Percentiles rank a stretch among this genome's conserved stretches.
phyloP scores from a whole-genome alignment of 768 basidiomycete species.

The Pulveroboletus sp. region DNA sequence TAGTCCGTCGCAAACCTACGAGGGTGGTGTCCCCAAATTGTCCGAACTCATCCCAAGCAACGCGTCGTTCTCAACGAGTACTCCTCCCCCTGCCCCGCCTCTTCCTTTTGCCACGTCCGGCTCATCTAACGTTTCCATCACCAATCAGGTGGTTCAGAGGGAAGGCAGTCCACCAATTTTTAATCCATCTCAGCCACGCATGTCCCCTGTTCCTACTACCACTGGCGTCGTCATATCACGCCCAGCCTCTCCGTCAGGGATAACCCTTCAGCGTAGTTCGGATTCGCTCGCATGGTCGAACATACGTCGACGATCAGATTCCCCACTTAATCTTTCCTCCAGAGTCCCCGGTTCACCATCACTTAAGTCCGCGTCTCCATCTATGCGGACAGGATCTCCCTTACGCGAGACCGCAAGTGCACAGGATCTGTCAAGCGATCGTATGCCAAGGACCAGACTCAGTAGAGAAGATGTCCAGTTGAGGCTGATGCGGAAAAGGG shows the following conservation, averaged over 20 bases:
- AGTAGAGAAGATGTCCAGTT: constrained; percentile 51
- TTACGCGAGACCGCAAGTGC: constrained; percentile 19
- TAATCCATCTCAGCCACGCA: constrained; percentile 3
- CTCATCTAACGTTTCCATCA: constrained; percentile 15
- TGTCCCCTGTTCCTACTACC: neutral
- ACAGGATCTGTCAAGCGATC: constrained; percentile 17
- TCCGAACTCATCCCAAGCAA: constrained; percentile 23
- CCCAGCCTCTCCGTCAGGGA: constrained; percentile 11
- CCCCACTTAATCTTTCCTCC: constrained; percentile 16
- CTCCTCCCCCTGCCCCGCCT: constrained; percentile 22
- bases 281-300: constrained; percentile 18
- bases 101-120: constrained; percentile 16
- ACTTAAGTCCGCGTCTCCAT: constrained; percentile 19
- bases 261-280: constrained; percentile 10
- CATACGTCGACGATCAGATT: constrained; percentile 21
- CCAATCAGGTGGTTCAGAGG: constrained; percentile 4
- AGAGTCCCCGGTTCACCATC: constrained; percentile 18
- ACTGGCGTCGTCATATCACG: neutral
- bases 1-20: constrained; percentile 9
- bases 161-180: constrained; percentile 1
- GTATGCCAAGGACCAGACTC: constrained; percentile 39
- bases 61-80: constrained; percentile 24
- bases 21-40: constrained; percentile 17
- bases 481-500: constrained; percentile 42
- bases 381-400: constrained; percentile 24